Evolutionary conservation across 176 grass and related monocot genomes (phyloP).

Genomic region (Puccinellia tenuiflora): DNA sequence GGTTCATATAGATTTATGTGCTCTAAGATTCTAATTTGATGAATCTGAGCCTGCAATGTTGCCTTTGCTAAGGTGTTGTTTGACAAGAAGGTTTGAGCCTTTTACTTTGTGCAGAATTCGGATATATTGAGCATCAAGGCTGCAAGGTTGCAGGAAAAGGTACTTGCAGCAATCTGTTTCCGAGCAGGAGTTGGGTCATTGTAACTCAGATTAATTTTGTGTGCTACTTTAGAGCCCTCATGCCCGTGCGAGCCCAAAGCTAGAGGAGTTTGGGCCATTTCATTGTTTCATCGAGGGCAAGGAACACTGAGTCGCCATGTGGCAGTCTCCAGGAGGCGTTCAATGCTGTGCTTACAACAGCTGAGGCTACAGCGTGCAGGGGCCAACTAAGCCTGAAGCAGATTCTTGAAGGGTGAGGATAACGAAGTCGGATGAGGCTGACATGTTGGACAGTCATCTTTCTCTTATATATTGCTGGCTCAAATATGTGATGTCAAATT

Average conservation of each 20-base stretch:
- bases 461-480: background rate
- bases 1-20: background rate
- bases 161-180: background rate
- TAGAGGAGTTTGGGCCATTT: background rate
- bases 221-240: background rate
- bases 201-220: background rate
- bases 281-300: background rate
- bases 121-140: background rate
- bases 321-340: background rate
- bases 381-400: background rate
- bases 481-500: background rate
- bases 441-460: background rate
- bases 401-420: background rate
- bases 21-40: background rate
- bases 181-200: background rate
- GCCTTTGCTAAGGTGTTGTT: background rate
- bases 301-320: background rate
- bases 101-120: conserved; percentile 1
- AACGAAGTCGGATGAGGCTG: background rate
- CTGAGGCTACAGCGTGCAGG: background rate
- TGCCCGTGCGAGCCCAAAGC: background rate
- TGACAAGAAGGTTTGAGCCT: background rate
- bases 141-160: background rate
- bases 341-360: background rate
- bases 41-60: background rate